A percentile compares a stretch with the other conserved stretches of the same genome.
Evolutionary conservation across 2,329 filamentous ascomycete species (phyloP).

Genomic region (Aschersonia sp.): DNA sequence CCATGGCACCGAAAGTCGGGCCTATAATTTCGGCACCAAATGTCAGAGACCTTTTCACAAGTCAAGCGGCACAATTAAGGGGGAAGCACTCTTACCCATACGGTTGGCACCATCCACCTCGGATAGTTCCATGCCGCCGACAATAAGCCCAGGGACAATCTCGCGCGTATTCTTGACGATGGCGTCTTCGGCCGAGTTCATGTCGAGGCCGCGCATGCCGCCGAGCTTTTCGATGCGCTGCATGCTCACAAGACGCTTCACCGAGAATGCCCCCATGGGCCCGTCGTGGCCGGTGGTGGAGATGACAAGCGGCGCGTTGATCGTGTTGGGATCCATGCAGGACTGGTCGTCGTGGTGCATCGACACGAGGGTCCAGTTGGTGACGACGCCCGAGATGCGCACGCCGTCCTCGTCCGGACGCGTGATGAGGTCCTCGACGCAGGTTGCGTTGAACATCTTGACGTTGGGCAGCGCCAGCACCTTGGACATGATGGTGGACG

Average conservation of each 20-base stretch:
- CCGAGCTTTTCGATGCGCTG: conserved; percentile 67
- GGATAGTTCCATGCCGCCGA: conserved; percentile 89
- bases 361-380: conserved; percentile 87
- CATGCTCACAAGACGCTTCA: conserved; percentile 87
- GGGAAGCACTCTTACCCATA: conserved; percentile 45
- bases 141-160: conserved; percentile 73
- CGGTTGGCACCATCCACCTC: conserved; percentile 85
- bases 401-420: conserved; percentile 43
- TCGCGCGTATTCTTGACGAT: conserved; percentile 88
- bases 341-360: conserved; percentile 81
- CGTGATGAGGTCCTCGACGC: conserved; percentile 86
- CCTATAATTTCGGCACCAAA: conserved; percentile 15
- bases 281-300: conserved; percentile 85
- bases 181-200: conserved; percentile 81
- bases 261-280: conserved; percentile 80
- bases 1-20: conserved; percentile 83
- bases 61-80: background rate
- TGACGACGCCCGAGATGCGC: conserved; percentile 77
- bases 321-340: conserved; percentile 96
- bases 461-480: conserved; percentile 78
- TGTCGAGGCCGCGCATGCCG: conserved; percentile 87
- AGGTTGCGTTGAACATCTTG: conserved; percentile 92
- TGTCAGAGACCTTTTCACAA: background rate
- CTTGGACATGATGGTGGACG: conserved; percentile 69
- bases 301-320: conserved; percentile 81